Base-by-base conservation (phyloP, 371 early-diverging fungal genomes). In the Syncephalastrum contaminatum region DNA sequence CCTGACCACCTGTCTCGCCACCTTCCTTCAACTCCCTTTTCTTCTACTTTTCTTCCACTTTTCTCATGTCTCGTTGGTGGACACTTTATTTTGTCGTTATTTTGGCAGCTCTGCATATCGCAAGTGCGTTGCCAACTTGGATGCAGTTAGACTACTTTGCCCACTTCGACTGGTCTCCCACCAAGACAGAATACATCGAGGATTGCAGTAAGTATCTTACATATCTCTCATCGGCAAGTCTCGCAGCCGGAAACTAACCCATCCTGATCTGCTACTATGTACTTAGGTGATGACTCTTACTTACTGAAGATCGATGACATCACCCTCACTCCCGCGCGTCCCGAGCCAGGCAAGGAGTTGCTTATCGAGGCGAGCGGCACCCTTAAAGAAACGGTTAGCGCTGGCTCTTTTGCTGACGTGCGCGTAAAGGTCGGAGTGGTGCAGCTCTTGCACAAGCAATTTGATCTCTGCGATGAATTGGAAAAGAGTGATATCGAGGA, bases 291-390 rank as follows among this genome's bases (percentile, higher is more conserved):
- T 49, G 47, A 47, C 3, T 25, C 27, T 0, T 62, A 56, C 19
- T 56, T 62, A n/a, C 4, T 62, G 43, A 49, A 62, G 7, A 62
- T 62, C 30, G 10, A 56, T 16, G 48, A 62, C 43, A 56, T 62
- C 43, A 62, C 57, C 19, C 48, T 62, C 43, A 56, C 62, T 1
- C 62, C 62, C 1, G n/a, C 44, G 13, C 13, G 27, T 7, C 88
- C 88, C 24, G 78, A 82, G 52, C 84, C 85, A 1, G 88, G 87
- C 4, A 25, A 82, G 43, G 47, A 59, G 19, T 72, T 85, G 8
- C 47, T 46, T 2, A 78, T 88, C 45, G 74, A 79, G n/a, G 83
- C 79, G 24, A 73, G 63, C 30, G 88, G 86, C 2, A 48, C 21
- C 16, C 25, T 61, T 14, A 59, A 58, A 2, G 77, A 80, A 50